These are phyloP conservation scores for Paratrimastix pyriformis DNA, from an alignment of 78 protist species.

Conservation along the genomic window DNA sequence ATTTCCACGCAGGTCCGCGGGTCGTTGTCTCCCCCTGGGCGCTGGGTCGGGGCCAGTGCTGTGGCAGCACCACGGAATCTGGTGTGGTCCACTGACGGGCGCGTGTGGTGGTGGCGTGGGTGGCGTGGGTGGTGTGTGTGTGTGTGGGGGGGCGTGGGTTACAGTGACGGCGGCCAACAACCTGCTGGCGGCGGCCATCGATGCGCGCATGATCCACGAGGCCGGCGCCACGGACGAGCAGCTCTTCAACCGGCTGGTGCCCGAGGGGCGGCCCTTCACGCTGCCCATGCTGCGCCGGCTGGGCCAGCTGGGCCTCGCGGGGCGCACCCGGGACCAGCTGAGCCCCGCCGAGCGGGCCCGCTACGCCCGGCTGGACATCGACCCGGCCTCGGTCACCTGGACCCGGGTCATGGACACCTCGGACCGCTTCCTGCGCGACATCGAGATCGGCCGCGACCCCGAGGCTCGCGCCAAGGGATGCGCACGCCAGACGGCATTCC, in stretches of 20 bases:
- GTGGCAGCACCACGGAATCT: no score
- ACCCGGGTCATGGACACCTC: slow-evolving; percentile 79
- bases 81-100: no score
- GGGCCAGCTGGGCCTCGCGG: slow-evolving; percentile 28
- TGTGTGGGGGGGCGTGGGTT: no score
- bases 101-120: no score
- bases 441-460: slow-evolving; percentile 85
- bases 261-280: slow-evolving; percentile 49
- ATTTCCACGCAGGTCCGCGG: slow-evolving; percentile 97
- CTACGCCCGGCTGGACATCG: slow-evolving; percentile 84
- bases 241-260: slow-evolving; percentile 59
- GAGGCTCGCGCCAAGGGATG: no score
- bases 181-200: slow-evolving; percentile 88
- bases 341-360: slow-evolving; percentile 12
- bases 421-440: slow-evolving; percentile 86
- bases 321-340: no score
- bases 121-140: no score
- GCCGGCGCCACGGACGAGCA: slow-evolving; percentile 62
- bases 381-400: slow-evolving; percentile 88
- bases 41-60: no score
- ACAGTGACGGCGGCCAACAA: slow-evolving; percentile 96
- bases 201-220: slow-evolving; percentile 86
- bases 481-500: no score
- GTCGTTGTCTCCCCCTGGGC: no score
- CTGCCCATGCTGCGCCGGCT: slow-evolving; percentile 70